phyloP scores from a whole-genome alignment of 2,329 filamentous ascomycete species.

The Myriangium duriaei region DNA sequence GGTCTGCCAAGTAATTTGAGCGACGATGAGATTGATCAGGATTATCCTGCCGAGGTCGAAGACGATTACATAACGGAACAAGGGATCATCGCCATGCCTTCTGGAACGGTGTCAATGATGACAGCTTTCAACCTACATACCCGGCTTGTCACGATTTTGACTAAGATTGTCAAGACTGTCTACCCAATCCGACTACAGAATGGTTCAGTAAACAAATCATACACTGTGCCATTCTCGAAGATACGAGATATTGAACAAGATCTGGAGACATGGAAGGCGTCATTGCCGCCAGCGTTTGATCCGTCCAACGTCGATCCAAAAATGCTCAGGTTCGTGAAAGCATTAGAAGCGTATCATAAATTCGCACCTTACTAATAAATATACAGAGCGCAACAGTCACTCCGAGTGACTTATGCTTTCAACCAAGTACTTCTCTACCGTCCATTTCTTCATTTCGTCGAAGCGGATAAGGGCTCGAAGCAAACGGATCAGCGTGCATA shows the following conservation, averaged over 20 bases:
- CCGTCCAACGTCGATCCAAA: constrained; percentile 68
- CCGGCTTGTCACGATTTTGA: constrained; percentile 42
- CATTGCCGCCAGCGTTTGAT: constrained; percentile 61
- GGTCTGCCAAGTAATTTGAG: constrained; percentile 36
- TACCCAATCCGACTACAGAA: constrained; percentile 44
- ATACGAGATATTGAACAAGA: constrained; percentile 53
- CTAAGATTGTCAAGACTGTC: constrained; percentile 51
- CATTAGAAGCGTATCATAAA: constrained; percentile 2
- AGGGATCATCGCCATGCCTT: constrained; percentile 41
- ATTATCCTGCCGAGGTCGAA: constrained; percentile 34
- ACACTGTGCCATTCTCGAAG: constrained; percentile 50
- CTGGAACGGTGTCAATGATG: constrained; percentile 44
- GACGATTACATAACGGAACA: constrained; percentile 39
- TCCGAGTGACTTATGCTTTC: constrained; percentile 70
- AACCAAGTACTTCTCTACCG: constrained; percentile 74
- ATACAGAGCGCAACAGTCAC: constrained; percentile 54
- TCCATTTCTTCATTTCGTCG: constrained; percentile 74
- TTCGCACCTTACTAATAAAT: constrained; percentile 8
- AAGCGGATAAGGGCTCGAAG: constrained; percentile 40
- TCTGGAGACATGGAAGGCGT: constrained; percentile 50
- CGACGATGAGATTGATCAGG: constrained; percentile 38
- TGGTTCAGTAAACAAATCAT: constrained; percentile 34
- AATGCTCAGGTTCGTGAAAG: constrained; percentile 60
- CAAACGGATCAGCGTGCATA: constrained; percentile 64
- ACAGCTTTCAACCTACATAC: constrained; percentile 49